These are phyloP conservation scores for Phaffomyces antillensis DNA, from an alignment of 805 yeast species.

Conservation along the genomic window DNA sequence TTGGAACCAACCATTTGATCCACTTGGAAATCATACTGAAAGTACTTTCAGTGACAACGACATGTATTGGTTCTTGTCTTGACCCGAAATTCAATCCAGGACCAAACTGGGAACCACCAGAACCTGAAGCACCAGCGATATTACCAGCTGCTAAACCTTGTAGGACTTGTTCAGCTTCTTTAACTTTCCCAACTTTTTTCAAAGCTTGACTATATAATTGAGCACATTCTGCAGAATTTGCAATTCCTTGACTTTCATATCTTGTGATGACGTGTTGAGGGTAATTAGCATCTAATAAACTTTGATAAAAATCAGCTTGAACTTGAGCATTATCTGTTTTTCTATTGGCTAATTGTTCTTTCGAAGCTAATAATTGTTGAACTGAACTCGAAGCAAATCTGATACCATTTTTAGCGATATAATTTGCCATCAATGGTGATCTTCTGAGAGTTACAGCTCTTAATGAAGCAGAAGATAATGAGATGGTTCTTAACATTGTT, in stretches of 20 bases:
- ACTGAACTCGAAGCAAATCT: constrained; percentile 20
- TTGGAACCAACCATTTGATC: constrained; percentile 82
- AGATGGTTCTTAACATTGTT: not conserved
- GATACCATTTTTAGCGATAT: not conserved
- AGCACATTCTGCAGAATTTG: constrained; percentile 73
- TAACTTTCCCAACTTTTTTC: constrained; percentile 65
- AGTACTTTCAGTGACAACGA: constrained; percentile 82
- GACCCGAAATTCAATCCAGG: constrained; percentile 39
- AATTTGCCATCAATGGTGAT: not conserved
- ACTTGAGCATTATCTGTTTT: constrained; percentile 57
- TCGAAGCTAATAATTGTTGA: constrained; percentile 38
- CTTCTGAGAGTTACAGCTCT: constrained; percentile 6
- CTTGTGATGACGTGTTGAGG: constrained; percentile 97
- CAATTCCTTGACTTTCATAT: constrained; percentile 91
- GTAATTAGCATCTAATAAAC: constrained; percentile 69
- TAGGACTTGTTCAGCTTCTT: constrained; percentile 67
- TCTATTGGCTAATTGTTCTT: constrained; percentile 84
- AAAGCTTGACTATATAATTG: constrained; percentile 76
- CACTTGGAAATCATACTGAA: constrained; percentile 74
- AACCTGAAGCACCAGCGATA: constrained; percentile 7
- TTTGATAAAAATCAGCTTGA: constrained; percentile 80
- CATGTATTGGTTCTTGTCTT: constrained; percentile 82
- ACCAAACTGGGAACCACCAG: constrained; percentile 20
- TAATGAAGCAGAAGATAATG: not conserved
- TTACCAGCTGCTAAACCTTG: constrained; percentile 34